Percentiles rank a stretch among this genome's conserved stretches.
Conservation (phyloP, 768 basidiomycete species). For the Naematelia aurantialba region DNA sequence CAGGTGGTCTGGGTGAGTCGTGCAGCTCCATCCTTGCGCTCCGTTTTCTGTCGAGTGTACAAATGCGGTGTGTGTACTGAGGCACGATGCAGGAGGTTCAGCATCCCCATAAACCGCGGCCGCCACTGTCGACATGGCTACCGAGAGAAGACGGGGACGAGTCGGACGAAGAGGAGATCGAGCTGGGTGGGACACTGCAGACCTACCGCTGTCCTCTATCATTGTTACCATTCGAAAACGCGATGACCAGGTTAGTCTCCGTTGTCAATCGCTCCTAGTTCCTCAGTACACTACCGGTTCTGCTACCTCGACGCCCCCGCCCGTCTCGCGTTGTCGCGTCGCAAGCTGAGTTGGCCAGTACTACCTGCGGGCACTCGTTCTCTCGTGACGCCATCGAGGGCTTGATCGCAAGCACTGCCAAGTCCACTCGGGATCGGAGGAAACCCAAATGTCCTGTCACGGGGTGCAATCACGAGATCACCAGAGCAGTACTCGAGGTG, state of each 20-base stretch:
- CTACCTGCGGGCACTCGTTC: conserved; percentile 75
- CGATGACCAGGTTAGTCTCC: conserved; percentile 81
- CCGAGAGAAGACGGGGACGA: conserved; percentile 58
- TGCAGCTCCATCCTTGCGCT: no score
- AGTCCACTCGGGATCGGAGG: neutral
- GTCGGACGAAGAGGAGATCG: conserved; percentile 81
- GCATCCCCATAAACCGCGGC: conserved; percentile 28
- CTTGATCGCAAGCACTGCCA: conserved; percentile 53
- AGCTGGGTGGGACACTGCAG: conserved; percentile 79
- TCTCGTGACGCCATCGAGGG: conserved; percentile 67
- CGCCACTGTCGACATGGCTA: conserved; percentile 37
- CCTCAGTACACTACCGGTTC: no score
- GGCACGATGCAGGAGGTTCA: conserved; percentile 27
- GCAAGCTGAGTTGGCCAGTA: conserved; percentile 51
- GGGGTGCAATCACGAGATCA: conserved; percentile 38
- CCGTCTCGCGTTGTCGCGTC: no score
- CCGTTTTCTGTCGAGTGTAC: neutral
- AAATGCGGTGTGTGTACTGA: neutral
- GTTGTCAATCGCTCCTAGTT: no score
- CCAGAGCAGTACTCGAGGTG: conserved; percentile 42
- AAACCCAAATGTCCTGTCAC: conserved; percentile 46
- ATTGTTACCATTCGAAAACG: conserved; percentile 63
- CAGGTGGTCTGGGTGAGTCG: conserved; percentile 33
- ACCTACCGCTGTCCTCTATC: conserved; percentile 81
- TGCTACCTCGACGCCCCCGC: no score